Percentiles rank a stretch among this genome's conserved stretches.
Evolutionary conservation across 2,329 filamentous ascomycete species (phyloP).

Genomic region (Penicillium frequentans): DNA sequence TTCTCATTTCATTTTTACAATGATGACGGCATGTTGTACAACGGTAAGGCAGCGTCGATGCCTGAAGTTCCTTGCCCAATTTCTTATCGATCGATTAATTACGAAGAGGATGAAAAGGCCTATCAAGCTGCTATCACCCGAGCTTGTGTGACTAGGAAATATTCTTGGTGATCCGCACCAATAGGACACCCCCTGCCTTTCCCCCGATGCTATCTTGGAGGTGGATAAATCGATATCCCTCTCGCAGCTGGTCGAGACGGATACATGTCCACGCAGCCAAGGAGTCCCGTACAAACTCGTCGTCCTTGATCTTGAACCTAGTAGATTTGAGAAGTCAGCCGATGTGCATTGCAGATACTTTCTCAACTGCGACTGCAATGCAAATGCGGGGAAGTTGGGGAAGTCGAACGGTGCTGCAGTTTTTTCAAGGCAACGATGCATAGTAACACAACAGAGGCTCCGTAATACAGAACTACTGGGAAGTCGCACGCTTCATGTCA

Average conservation of each 20-base stretch:
- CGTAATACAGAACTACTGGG: constrained; percentile 1
- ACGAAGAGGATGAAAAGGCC: not conserved
- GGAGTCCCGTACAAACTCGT: constrained; percentile 75
- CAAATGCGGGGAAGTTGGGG: not conserved
- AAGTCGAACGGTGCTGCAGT: constrained; percentile 4
- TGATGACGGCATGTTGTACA: not conserved
- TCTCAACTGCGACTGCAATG: not conserved
- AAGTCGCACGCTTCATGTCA: not conserved
- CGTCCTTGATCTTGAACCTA: constrained; percentile 83
- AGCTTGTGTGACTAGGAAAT: constrained; percentile 15
- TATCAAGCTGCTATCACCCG: not conserved
- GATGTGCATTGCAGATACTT: not conserved
- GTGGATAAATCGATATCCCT: constrained; percentile 75
- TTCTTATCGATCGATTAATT: not conserved
- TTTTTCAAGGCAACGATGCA: constrained; percentile 1
- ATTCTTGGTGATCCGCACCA: constrained; percentile 71
- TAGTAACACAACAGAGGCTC: not conserved
- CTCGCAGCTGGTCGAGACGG: constrained; percentile 73
- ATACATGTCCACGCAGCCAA: constrained; percentile 88
- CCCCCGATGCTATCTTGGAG: constrained; percentile 69
- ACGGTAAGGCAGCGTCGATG: not conserved
- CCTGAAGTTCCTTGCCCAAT: not conserved
- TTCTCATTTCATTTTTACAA: not conserved
- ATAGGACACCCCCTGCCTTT: constrained; percentile 65
- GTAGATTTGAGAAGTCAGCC: constrained; percentile 6